Conservation (phyloP, 345 rosid species). For the Citrus glauca region DNA sequence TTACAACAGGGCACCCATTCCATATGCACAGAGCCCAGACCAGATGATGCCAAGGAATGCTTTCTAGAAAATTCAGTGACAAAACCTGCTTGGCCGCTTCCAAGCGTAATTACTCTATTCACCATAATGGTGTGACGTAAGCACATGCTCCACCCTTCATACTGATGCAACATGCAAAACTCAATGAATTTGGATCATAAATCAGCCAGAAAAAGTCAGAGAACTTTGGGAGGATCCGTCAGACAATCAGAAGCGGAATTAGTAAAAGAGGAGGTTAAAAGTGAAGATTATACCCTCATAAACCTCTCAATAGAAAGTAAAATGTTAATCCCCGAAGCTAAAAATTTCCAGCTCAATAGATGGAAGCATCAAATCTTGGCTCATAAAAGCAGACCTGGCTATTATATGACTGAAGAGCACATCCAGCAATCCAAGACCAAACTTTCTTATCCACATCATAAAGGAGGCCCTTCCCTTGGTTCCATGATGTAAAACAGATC, state of each 20-base stretch:
- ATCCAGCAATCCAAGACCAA: conserved; percentile 97
- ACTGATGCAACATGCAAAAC: background rate
- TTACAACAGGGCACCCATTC: conserved; percentile 7
- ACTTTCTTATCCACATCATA: conserved; percentile 86
- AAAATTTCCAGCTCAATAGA: conserved; percentile 23
- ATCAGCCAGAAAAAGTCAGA: background rate
- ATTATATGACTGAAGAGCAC: conserved; percentile 94
- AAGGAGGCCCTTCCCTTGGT: conserved; percentile 88
- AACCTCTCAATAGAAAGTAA: conserved; percentile 1
- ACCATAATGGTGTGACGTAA: background rate
- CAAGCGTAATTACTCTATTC: background rate
- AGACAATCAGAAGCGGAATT: background rate
- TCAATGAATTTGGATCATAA: conserved; percentile 3
- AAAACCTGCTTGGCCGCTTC: conserved; percentile 16
- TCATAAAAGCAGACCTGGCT: conserved; percentile 95
- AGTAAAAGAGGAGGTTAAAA: background rate
- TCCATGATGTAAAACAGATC: conserved; percentile 97
- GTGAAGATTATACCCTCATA: conserved; percentile 9
- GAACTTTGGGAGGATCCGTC: conserved; percentile 1
- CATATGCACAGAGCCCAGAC: conserved; percentile 6
- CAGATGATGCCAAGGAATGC: background rate
- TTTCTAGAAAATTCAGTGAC: background rate
- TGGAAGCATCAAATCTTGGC: conserved; percentile 90
- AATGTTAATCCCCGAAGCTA: background rate
- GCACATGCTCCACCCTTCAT: no score